Evolutionary conservation across 768 basidiomycete genomes (phyloP).

Genomic region (Rhodotorula taiwanensis): DNA sequence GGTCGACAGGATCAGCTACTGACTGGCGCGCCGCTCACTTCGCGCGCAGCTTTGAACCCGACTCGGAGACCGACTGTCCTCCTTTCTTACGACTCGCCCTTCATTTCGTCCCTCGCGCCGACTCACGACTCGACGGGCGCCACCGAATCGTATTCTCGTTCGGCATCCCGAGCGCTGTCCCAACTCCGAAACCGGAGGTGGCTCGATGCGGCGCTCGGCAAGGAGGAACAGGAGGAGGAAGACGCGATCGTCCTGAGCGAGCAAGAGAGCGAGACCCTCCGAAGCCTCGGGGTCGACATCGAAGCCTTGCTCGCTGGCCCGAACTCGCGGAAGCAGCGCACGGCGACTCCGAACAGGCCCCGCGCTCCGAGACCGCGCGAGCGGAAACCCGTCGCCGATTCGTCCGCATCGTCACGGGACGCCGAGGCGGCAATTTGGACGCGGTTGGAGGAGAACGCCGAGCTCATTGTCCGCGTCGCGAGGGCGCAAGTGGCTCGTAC

Average conservation of each 20-base stretch:
- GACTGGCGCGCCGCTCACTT: too few species aligned
- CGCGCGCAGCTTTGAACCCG: not conserved
- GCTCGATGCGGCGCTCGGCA: not conserved
- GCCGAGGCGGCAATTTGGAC: not conserved
- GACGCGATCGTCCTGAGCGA: not conserved
- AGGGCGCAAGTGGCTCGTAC: conserved; percentile 1
- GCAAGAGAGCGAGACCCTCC: not conserved
- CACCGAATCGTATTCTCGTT: not conserved
- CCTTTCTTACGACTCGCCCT: conserved; percentile 1
- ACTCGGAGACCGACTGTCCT: not conserved
- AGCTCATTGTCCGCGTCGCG: conserved; percentile 5
- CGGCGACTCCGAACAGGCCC: not conserved
- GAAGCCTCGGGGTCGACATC: not conserved
- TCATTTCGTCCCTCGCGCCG: conserved; percentile 2
- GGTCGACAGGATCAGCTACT: too few species aligned
- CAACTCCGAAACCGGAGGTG: not conserved
- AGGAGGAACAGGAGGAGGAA: not conserved
- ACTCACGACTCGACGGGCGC: conserved; percentile 1
- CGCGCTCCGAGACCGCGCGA: too few species aligned
- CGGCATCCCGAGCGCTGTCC: not conserved
- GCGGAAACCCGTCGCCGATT: too few species aligned
- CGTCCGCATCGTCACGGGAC: too few species aligned
- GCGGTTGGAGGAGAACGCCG: not conserved
- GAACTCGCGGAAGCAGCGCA: not conserved
- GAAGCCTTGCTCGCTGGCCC: not conserved